These are phyloP conservation scores for Chalciporus chontae DNA, from an alignment of 768 basidiomycete species.

Conservation along the genomic window DNA sequence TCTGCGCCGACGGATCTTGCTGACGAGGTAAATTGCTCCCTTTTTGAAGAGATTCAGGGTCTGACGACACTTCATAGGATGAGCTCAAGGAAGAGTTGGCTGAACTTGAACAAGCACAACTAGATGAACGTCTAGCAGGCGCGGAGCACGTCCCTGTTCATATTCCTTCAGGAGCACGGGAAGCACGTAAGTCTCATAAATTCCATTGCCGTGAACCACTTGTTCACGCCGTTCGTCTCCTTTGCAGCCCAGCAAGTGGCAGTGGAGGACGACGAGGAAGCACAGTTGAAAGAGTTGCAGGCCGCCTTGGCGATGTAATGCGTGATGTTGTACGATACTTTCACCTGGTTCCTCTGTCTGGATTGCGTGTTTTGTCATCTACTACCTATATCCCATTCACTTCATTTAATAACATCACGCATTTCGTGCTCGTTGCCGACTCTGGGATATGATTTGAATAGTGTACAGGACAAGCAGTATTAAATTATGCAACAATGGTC, in stretches of 20 bases:
- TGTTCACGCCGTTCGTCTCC: slow-evolving; percentile 2
- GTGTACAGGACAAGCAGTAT: slow-evolving; percentile 37
- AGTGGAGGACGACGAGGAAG: slow-evolving; percentile 89
- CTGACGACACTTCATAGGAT: slow-evolving; percentile 49
- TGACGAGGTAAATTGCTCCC: slow-evolving; percentile 62
- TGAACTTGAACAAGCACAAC: slow-evolving; percentile 82
- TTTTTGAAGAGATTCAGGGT: background rate
- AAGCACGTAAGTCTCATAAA: slow-evolving; percentile 43
- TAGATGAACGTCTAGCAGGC: slow-evolving; percentile 79
- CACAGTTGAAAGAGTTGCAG: slow-evolving; percentile 84
- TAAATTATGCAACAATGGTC: slow-evolving; percentile 34
- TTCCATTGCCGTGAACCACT: background rate
- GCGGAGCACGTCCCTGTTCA: slow-evolving; percentile 91
- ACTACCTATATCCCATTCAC: slow-evolving; percentile 33
- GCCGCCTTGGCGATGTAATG: slow-evolving; percentile 79
- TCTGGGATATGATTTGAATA: slow-evolving; percentile 22
- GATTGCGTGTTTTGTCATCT: slow-evolving; percentile 26
- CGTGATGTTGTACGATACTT: slow-evolving; percentile 11
- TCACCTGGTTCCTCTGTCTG: slow-evolving; percentile 4
- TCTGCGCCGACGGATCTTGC: slow-evolving; percentile 64
- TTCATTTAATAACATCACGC: slow-evolving; percentile 28
- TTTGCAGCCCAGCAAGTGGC: slow-evolving; percentile 35
- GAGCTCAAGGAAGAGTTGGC: slow-evolving; percentile 77
- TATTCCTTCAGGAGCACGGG: slow-evolving; percentile 58
- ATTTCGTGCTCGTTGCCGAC: slow-evolving; percentile 18